Evolutionary conservation across 2,329 filamentous ascomycete genomes (phyloP), one percentile per base, ranked within the genome.

Genomic region (Fonsecaea erecta): DNA sequence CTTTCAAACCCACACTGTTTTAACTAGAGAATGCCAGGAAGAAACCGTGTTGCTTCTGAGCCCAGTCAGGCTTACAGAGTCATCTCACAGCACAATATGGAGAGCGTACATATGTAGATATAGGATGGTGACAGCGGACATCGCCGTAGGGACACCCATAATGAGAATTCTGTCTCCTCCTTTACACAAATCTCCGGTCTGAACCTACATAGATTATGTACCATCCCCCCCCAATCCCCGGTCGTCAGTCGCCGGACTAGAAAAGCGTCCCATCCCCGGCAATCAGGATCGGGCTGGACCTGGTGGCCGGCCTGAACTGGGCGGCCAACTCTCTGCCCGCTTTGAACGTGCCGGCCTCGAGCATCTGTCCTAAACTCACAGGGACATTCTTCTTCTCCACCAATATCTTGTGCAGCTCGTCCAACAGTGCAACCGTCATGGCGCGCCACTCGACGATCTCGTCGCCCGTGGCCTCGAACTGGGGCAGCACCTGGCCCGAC

Each of bases 331-430:
- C 75, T 71, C 14, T 74, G 69, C 75, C 54, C 71, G 54, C 32
- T 72, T 74, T 21, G 75, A 74, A 68, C 71, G 69, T 54, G 72
- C 68, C 24, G 76, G 72, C 21, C 64, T 66, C 51, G 35, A 46
- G 66, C 69, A 70, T 77, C 76, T 68, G 76, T 72, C 55, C 64
- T 32, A 64, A 61, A 64, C 70, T 81, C 76, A 80, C 77, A 63
- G 81, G 77, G 71, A 84, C 40, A 1, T 82, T 74, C 78, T 71
- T 72, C 77, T 66, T 69, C 75, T 58, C 64, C 75, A 66, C 40
- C 73, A 66, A 71, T 73, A 28, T 65, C 73, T 1, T 71, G 73
- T 2, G 46, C 70, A 32, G 75, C 12, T 73, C 69, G 35, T 64
- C 62, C 1, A 53, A 43, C 14, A 68, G 59, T 3, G 62, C 65